These are phyloP conservation scores for Claviceps quebecensis DNA, from an alignment of 2,329 filamentous ascomycete species.

Conservation along the genomic window DNA sequence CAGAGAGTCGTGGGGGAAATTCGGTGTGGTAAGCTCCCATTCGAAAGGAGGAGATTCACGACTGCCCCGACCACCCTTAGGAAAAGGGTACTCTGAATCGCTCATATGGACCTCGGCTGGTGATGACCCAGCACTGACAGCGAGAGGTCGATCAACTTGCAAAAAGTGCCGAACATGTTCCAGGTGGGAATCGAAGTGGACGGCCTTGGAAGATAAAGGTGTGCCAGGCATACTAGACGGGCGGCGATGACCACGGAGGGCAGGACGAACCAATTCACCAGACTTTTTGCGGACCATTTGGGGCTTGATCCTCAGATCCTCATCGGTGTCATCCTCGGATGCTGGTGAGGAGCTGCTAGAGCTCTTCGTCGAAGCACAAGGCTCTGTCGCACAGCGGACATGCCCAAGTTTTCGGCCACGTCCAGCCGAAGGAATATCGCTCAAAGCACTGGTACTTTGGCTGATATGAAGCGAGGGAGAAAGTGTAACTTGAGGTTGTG, in stretches of 20 bases:
- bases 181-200: conserved; percentile 95
- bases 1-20: conserved; percentile 51
- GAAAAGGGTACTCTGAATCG: conserved; percentile 82
- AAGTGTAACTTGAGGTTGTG: conserved; percentile 13
- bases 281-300: conserved; percentile 96
- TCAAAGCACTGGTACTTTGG: conserved; percentile 32
- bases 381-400: conserved; percentile 42
- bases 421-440: conserved; percentile 24
- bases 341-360: conserved; percentile 33
- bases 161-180: conserved; percentile 95
- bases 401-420: conserved; percentile 29
- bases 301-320: conserved; percentile 54
- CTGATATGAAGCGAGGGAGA: conserved; percentile 26
- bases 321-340: conserved; percentile 51
- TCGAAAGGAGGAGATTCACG: conserved; percentile 45
- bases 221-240: conserved; percentile 97
- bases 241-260: conserved; percentile 63
- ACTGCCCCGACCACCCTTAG: conserved; percentile 22
- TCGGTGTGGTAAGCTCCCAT: conserved; percentile 76
- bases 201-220: conserved; percentile 86
- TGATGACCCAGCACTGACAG: conserved; percentile 87
- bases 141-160: conserved; percentile 85
- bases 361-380: conserved; percentile 33
- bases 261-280: conserved; percentile 86
- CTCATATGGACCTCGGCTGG: conserved; percentile 79